Base-by-base conservation (phyloP, 1,284 basidiomycete species). In the Marasmius sp. region DNA sequence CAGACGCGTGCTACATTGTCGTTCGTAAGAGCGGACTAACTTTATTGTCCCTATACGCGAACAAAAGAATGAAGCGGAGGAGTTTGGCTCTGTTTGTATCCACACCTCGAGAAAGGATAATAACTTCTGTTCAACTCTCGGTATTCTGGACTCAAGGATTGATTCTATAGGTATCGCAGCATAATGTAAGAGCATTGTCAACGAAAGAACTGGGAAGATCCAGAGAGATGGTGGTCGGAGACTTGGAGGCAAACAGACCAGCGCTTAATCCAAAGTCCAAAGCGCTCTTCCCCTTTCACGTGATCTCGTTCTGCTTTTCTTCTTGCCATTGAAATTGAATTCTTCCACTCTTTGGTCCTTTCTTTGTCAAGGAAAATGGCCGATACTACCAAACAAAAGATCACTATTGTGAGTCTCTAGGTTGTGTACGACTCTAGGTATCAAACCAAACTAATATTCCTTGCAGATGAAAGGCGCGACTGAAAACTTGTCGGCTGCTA, bases 401-500 rank as follows among this genome's bases (percentile, higher is more conserved):
- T 88, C 55, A 80, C 77, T 64, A 81, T 87, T 66, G 86, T 86
- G 70, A 63, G 84, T 69, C 49, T 36, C 47, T 27, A 36, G 38
- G 38, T 47, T 53, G 55, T 22, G 14, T 22, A 34, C 7, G 18
- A 20, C 59, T 39, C 49, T 49, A 45, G 18, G 58, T 53, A 66
- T 66, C 22, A 49, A 61, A 64, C 51, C 45, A 39, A 55, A 58
- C 38, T 49, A 7, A 14, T 60, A 53, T 58, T 37, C 59, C 58
- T 48, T 43, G 16, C 6, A 92, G 90, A 80, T 92, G 76, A 85
- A 85, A 69, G 94, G 94, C 58, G 89, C 91, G 51, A 82, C 89
- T 59, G 78, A 88, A 8, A 94, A 97, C 74, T 82, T 96, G 67
- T 93, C 94, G 37, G 89, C 94, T 1, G 95, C 93, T 18, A 98